Evolutionary conservation across 2,329 filamentous ascomycete species (phyloP).

Genomic region (Monilinia laxa): DNA sequence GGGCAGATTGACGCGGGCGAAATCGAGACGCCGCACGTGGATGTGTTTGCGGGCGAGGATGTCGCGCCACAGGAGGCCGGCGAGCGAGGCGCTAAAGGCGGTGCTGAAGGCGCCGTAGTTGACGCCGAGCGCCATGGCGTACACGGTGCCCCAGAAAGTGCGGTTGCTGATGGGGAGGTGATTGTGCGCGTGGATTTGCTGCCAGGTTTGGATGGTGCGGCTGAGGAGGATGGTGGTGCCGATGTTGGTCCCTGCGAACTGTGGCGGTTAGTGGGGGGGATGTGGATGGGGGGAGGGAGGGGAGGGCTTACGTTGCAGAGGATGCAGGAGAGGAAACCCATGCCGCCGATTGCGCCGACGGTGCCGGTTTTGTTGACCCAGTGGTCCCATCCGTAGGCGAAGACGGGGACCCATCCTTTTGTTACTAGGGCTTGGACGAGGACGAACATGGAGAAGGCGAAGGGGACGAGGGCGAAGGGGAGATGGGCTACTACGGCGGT

Average conservation of each 20-base stretch:
- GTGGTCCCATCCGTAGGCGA: constrained; percentile 71
- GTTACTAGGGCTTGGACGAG: constrained; percentile 71
- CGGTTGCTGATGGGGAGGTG: constrained; percentile 56
- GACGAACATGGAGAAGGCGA: constrained; percentile 73
- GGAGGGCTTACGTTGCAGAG: constrained; percentile 64
- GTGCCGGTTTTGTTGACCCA: constrained; percentile 71
- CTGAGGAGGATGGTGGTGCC: constrained; percentile 72
- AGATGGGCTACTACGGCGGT: constrained; percentile 64
- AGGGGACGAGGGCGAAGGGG: constrained; percentile 67
- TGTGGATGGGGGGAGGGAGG: not conserved
- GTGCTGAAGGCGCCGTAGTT: constrained; percentile 75
- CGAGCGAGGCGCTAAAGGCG: constrained; percentile 69
- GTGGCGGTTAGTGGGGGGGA: not conserved
- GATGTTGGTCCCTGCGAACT: constrained; percentile 78
- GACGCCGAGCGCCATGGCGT: constrained; percentile 71
- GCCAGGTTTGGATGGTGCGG: constrained; percentile 68
- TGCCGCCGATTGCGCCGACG: constrained; percentile 66
- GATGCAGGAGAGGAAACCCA: constrained; percentile 70
- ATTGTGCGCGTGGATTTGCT: constrained; percentile 53
- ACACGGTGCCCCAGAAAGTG: constrained; percentile 72
- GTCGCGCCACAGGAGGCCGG: constrained; percentile 70
- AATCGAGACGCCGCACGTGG: constrained; percentile 60
- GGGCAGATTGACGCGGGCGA: constrained; percentile 66
- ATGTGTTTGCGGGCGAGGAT: constrained; percentile 70
- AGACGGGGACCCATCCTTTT: constrained; percentile 72